Evolutionary conservation across 2,329 filamentous ascomycete species (phyloP).

Genomic region (Cladosporium sphaerospermum): DNA sequence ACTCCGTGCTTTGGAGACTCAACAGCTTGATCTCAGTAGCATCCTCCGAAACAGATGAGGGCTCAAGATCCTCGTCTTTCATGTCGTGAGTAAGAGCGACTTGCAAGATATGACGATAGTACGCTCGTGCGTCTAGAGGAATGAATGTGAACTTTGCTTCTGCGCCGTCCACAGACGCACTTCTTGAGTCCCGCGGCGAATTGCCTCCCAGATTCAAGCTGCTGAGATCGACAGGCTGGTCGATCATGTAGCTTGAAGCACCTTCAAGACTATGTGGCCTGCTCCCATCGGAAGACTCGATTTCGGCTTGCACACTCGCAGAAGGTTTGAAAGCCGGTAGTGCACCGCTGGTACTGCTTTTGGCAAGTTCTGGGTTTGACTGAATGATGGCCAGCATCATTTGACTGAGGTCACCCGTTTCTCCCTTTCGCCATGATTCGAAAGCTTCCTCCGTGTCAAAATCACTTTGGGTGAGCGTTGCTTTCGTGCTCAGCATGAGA

Average conservation of each 20-base stretch:
- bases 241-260: slow-evolving; percentile 51
- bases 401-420: slow-evolving; percentile 77
- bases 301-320: slow-evolving; percentile 17
- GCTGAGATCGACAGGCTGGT: slow-evolving; percentile 63
- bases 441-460: slow-evolving; percentile 88
- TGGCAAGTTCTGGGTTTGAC: slow-evolving; percentile 77
- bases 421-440: slow-evolving; percentile 84
- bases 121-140: slow-evolving; percentile 72
- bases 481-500: slow-evolving; percentile 70
- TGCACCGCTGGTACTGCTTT: slow-evolving; percentile 51
- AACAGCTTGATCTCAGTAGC: slow-evolving; percentile 48
- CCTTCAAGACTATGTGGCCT: slow-evolving; percentile 35
- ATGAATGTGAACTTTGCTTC: slow-evolving; percentile 70
- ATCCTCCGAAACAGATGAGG: slow-evolving; percentile 44
- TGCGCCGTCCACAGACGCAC: slow-evolving; percentile 27
- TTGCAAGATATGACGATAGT: slow-evolving; percentile 75
- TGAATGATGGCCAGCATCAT: slow-evolving; percentile 91
- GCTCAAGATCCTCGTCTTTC: slow-evolving; percentile 47
- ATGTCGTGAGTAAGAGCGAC: slow-evolving; percentile 64
- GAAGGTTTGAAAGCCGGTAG: slow-evolving; percentile 23
- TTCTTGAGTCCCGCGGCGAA: slow-evolving; percentile 33
- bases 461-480: slow-evolving; percentile 72
- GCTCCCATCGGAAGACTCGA: slow-evolving; percentile 40
- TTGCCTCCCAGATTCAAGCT: slow-evolving; percentile 55
- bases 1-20: slow-evolving; percentile 72